These are phyloP conservation scores for Linnemannia elongata DNA, from an alignment of 192 early-diverging fungal genomes.

Conservation along the genomic window DNA sequence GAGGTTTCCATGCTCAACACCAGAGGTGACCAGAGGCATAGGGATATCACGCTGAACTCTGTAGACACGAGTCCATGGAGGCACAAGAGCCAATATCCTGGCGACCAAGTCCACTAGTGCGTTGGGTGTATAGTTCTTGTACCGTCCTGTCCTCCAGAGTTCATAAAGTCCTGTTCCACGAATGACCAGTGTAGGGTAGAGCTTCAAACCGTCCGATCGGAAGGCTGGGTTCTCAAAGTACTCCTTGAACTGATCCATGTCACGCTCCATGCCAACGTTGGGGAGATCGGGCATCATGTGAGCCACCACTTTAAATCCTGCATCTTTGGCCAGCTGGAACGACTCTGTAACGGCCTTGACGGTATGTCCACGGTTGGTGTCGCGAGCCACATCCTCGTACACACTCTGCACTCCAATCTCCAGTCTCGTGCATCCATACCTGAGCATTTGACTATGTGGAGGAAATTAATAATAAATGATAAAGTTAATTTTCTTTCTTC, in stretches of 20 bases:
- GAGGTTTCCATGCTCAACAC: conserved; percentile 98
- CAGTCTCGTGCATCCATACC: conserved; percentile 98
- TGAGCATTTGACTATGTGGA: conserved; percentile 89
- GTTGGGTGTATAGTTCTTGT: conserved; percentile 97
- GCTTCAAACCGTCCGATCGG: conserved; percentile 96
- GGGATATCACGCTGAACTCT: conserved; percentile 99
- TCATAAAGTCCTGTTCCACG: conserved; percentile 98
- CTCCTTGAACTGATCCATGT: conserved; percentile 98
- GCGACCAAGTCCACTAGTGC: conserved; percentile 97
- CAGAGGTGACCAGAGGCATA: conserved; percentile 98
- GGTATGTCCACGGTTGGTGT: conserved; percentile 98
- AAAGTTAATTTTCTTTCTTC: not conserved
- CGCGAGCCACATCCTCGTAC: conserved; percentile 99
- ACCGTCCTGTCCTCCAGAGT: conserved; percentile 97
- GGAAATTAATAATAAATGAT: conserved; percentile 14
- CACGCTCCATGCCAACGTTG: conserved; percentile 99
- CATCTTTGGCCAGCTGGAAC: conserved; percentile 98
- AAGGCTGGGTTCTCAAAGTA: conserved; percentile 99
- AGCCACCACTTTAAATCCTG: conserved; percentile 98
- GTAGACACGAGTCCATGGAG: conserved; percentile 99
- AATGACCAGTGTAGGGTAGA: conserved; percentile 99
- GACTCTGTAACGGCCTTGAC: conserved; percentile 98
- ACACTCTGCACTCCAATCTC: conserved; percentile 99
- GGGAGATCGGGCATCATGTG: conserved; percentile 99
- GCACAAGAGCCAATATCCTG: conserved; percentile 94